These are phyloP conservation scores for Endocalyx cinctus DNA, from an alignment of 2,329 filamentous ascomycete species.

Conservation along the genomic window DNA sequence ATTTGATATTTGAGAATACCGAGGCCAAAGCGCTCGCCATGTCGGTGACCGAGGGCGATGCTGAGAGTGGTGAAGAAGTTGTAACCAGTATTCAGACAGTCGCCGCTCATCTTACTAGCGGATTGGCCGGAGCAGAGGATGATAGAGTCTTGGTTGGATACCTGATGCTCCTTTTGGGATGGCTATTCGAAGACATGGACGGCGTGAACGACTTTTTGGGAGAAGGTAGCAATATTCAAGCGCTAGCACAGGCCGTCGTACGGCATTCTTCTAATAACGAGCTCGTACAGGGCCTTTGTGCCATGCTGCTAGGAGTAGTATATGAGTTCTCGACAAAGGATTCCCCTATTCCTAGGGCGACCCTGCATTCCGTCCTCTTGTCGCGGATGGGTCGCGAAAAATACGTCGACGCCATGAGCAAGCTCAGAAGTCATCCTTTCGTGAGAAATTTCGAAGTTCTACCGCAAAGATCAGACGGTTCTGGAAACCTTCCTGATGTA, in stretches of 20 bases:
- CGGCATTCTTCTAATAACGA: slow-evolving; percentile 59
- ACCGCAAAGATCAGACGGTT: slow-evolving; percentile 59
- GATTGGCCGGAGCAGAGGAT: slow-evolving; percentile 71
- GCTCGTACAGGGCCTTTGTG: slow-evolving; percentile 76
- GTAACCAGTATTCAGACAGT: slow-evolving; percentile 90
- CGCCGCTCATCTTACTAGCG: slow-evolving; percentile 77
- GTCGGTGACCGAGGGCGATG: slow-evolving; percentile 82
- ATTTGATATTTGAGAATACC: slow-evolving; percentile 75
- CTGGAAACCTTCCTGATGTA: slow-evolving; percentile 64
- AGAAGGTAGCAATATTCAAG: slow-evolving; percentile 90
- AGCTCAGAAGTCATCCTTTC: slow-evolving; percentile 70
- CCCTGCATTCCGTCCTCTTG: slow-evolving; percentile 72
- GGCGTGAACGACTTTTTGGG: slow-evolving; percentile 89
- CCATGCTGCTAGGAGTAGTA: slow-evolving; percentile 77
- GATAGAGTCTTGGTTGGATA: slow-evolving; percentile 78
- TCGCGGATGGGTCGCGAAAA: slow-evolving; percentile 77
- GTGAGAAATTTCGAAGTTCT: slow-evolving; percentile 88
- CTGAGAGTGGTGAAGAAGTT: slow-evolving; percentile 85
- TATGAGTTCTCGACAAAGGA: slow-evolving; percentile 99
- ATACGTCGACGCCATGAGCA: slow-evolving; percentile 77
- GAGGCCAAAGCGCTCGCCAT: slow-evolving; percentile 77
- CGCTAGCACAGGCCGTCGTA: slow-evolving; percentile 67
- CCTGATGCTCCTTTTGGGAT: slow-evolving; percentile 80
- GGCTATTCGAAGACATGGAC: slow-evolving; percentile 88
- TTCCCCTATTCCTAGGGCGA: slow-evolving; percentile 79